Evolutionary conservation across 148 eudicot genomes (phyloP).

Genomic region (Bassia scoparia): DNA sequence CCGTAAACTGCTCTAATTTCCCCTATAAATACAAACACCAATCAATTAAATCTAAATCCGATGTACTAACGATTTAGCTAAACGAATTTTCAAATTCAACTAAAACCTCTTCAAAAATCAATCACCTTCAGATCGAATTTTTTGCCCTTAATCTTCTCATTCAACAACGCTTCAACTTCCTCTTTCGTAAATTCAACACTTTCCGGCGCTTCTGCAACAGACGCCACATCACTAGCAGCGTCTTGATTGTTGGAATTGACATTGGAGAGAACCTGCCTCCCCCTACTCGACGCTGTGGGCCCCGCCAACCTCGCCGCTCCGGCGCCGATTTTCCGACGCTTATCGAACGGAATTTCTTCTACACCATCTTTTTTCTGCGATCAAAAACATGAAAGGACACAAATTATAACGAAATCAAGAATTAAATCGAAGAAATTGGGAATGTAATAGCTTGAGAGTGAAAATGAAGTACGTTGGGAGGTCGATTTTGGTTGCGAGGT

Average conservation of each 20-base stretch:
- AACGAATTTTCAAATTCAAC: background rate
- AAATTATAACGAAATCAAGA: too few relatives aligned
- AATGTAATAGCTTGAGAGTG: too few relatives aligned
- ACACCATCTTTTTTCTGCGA: constrained; percentile 42
- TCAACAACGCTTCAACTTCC: constrained; percentile 61
- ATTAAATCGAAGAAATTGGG: too few relatives aligned
- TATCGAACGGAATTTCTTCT: constrained; percentile 39
- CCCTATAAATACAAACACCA: constrained; percentile 32
- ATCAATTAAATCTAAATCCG: background rate
- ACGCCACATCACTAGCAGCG: constrained; percentile 25
- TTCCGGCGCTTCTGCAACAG: constrained; percentile 36
- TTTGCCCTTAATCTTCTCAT: constrained; percentile 66
- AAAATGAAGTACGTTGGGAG: background rate
- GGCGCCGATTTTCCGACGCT: constrained; percentile 53
- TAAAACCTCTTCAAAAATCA: background rate
- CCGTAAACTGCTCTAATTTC: constrained; percentile 53
- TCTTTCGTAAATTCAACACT: constrained; percentile 51
- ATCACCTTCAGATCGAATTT: constrained; percentile 58
- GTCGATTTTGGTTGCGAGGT: constrained; percentile 47
- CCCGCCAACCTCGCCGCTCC: constrained; percentile 39
- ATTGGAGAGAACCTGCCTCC: constrained; percentile 39
- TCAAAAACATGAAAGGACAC: background rate
- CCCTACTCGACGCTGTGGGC: constrained; percentile 35
- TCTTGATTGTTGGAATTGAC: constrained; percentile 37
- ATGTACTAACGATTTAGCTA: too few relatives aligned